Evolutionary conservation across 768 basidiomycete species (phyloP), one percentile per base, ranked within the genome.

Genomic region (Saitozyma sp.): DNA sequence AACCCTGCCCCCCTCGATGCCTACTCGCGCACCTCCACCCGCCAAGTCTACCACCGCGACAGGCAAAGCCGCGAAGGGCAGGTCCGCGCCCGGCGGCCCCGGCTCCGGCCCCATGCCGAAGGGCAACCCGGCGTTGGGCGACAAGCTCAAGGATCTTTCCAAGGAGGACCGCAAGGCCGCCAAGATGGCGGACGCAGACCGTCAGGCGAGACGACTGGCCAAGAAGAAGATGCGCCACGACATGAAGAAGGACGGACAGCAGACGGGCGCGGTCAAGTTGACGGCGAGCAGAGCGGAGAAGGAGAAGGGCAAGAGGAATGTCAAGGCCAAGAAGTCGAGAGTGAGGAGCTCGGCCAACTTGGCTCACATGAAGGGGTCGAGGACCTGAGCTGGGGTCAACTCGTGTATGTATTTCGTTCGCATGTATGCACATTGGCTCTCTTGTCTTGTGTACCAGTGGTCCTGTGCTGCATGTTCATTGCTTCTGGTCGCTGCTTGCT

Each of bases 91-190:
- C 54, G 38, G 50, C 69, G 57, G 48, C 56, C 66, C 65, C n/a
- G 55, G 45, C n/a, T 49, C 58, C 14, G 29, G 29, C 2, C 29
- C 29, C 29, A 71, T 87, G 51, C 88, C 90, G 0, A 90, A 90
- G 72, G 92, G 93, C 17, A 87, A 97, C 76, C 90, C 92, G 0
- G 75, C 80, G 6, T 86, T 96, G 5, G 95, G 93, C 9, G 86
- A 86, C 69, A 87, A 87, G 73, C 82, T 98, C 38, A 86, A 84
- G 40, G 84, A 86, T 56, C 82, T 97, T 46, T 85, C 88, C 14
- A 93, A 93, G 79, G 89, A 91, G 19, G 90, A 89, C 65, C 85
- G 95, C 63, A 96, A 94, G 82, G 83, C 85, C 49, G 85, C 82
- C 63, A 99, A 99, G 80, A 84, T 87, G 3, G 73, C 84, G 20